Conservation (phyloP, 306 rosid genomes). For the Senna siamea region DNA sequence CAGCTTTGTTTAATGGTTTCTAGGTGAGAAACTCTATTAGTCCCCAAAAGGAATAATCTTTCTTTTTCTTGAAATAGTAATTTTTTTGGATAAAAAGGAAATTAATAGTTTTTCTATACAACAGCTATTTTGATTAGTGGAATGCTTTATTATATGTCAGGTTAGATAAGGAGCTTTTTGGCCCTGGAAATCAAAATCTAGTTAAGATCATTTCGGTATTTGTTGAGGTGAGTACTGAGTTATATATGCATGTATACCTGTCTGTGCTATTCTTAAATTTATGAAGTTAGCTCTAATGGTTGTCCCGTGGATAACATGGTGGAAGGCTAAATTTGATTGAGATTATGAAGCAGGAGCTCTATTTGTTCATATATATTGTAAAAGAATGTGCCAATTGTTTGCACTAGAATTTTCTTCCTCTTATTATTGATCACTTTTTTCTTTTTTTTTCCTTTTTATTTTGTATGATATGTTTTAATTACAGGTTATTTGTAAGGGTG, state of each 20-base stretch:
- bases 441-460: not conserved
- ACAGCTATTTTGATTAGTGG: slow-evolving; percentile 5
- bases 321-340: not conserved
- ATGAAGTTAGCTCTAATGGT: not conserved
- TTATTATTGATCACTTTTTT: not conserved
- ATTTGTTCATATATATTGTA: not conserved
- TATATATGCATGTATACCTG: too few species aligned
- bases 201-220: slow-evolving; percentile 39
- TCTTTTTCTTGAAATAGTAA: not conserved
- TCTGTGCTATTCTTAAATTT: not conserved
- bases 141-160: slow-evolving; percentile 38
- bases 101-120: slow-evolving; percentile 2
- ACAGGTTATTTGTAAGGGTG: slow-evolving; percentile 43
- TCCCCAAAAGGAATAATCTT: not conserved
- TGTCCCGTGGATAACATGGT: not conserved
- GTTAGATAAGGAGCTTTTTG: slow-evolving; percentile 47
- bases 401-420: not conserved
- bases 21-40: slow-evolving; percentile 39
- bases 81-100: not conserved
- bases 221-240: slow-evolving; percentile 46
- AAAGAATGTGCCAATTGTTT: not conserved
- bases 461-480: slow-evolving; percentile 19
- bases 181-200: slow-evolving; percentile 42
- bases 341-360: not conserved
- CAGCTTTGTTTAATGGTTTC: slow-evolving; percentile 45